phyloP scores from a whole-genome alignment of 106 monocot genomes.

The Acorus gramineus region DNA sequence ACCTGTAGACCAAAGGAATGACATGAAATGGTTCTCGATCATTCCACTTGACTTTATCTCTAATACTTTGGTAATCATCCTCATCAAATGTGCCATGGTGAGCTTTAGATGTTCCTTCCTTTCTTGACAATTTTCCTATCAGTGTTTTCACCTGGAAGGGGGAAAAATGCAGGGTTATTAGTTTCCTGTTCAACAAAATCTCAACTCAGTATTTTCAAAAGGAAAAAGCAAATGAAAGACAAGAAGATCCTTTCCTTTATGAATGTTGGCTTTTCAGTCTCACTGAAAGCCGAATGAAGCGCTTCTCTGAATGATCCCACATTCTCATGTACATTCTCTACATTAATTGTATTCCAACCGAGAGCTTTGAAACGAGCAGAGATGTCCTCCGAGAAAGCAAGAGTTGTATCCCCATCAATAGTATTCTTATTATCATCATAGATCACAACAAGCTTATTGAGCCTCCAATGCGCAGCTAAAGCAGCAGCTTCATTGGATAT shows the following conservation, averaged over 20 bases:
- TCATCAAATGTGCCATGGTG: constrained; percentile 29
- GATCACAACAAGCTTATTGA: constrained; percentile 34
- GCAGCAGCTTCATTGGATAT: constrained; percentile 38
- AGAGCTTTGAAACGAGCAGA: constrained; percentile 27
- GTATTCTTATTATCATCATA: constrained; percentile 43
- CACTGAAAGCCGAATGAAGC: constrained; percentile 11
- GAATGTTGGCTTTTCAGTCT: constrained; percentile 23
- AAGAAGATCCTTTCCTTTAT: constrained; percentile 9
- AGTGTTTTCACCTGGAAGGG: constrained; percentile 26
- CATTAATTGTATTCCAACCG: constrained; percentile 27
- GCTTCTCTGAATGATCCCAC: constrained; percentile 17
- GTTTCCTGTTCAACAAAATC: neutral
- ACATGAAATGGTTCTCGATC: constrained; percentile 22
- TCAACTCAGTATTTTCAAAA: neutral
- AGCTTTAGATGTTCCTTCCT: constrained; percentile 30
- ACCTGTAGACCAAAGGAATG: constrained; percentile 40
- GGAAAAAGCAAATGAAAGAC: neutral
- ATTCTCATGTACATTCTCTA: constrained; percentile 27
- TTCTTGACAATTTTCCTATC: constrained; percentile 17
- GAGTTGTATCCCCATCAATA: constrained; percentile 28
- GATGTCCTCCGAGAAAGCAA: constrained; percentile 26
- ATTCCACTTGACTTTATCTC: constrained; percentile 28
- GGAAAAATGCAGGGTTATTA: too few relatives aligned
- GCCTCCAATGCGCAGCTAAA: constrained; percentile 35
- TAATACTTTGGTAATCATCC: constrained; percentile 27